Percentiles rank a stretch among this genome's conserved stretches.
phyloP scores from a whole-genome alignment of 805 yeast species.

The Yarrowia osloensis region DNA sequence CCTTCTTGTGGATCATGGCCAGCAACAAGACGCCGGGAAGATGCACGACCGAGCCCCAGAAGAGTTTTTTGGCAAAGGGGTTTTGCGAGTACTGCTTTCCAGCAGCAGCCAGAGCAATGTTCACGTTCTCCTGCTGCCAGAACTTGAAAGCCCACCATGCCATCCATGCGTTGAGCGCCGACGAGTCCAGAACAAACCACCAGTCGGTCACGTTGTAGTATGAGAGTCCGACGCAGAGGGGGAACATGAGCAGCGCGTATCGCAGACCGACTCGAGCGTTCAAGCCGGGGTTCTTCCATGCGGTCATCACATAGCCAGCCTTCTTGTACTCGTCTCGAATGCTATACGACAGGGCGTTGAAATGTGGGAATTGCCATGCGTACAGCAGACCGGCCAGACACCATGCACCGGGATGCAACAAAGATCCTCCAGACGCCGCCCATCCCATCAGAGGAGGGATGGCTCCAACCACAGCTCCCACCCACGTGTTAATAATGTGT shows the following conservation, averaged over 20 bases:
- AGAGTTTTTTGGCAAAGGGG: conserved; percentile 75
- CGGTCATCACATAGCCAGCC: conserved; percentile 98
- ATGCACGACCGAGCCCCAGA: conserved; percentile 95
- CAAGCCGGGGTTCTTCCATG: conserved; percentile 84
- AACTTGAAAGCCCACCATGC: conserved; percentile 75
- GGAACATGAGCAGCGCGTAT: conserved; percentile 90
- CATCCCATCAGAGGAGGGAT: conserved; percentile 99
- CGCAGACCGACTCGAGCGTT: conserved; percentile 93
- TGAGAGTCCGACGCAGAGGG: conserved; percentile 79
- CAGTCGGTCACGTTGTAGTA: conserved; percentile 82
- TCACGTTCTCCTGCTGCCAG: conserved; percentile 75
- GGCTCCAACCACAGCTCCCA: conserved; percentile 98
- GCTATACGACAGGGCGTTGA: conserved; percentile 86
- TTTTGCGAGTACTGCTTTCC: conserved; percentile 40
- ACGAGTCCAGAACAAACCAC: conserved; percentile 78
- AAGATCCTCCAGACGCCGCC: conserved; percentile 69
- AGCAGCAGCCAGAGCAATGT: conserved; percentile 31
- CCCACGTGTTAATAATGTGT: conserved; percentile 92
- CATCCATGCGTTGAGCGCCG: conserved; percentile 83
- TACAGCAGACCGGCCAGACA: conserved; percentile 82
- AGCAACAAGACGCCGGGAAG: conserved; percentile 84
- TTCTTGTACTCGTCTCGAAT: conserved; percentile 82
- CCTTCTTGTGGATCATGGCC: conserved; percentile 93
- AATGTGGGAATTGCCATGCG: conserved; percentile 99
- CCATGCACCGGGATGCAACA: conserved; percentile 92